Conservation (phyloP, 257 asterid genomes). For the Penstemon newberryi region DNA sequence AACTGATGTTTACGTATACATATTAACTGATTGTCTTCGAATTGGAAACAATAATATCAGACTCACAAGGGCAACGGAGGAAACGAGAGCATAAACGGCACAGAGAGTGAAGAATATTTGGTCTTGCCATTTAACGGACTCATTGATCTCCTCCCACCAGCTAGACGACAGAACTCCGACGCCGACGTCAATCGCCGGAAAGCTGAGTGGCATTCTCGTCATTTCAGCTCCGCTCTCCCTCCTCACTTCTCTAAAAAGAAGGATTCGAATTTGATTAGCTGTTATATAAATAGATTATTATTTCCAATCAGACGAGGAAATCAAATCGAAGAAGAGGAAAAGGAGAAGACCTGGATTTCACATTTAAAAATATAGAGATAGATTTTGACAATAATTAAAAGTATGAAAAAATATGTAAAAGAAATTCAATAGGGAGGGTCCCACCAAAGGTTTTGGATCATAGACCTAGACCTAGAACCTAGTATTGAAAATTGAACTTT, state of each 20-base stretch:
- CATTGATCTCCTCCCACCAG: constrained; percentile 95
- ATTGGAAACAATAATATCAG: background rate
- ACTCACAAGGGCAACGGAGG: constrained; percentile 78
- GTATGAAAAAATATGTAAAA: too few relatives aligned
- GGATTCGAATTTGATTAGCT: constrained; percentile 42
- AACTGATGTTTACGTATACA: background rate
- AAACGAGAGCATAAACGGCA: constrained; percentile 74
- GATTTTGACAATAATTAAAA: too few relatives aligned
- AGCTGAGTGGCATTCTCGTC: constrained; percentile 49
- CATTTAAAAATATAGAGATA: background rate
- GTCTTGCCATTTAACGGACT: constrained; percentile 83
- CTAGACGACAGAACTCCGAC: constrained; percentile 32
- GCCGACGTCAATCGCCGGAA: constrained; percentile 45
- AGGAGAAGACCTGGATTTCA: constrained; percentile 13
- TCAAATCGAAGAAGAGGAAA: constrained; percentile 22
- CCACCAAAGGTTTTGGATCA: too few relatives aligned
- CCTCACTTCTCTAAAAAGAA: constrained; percentile 23
- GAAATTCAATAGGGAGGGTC: too few relatives aligned
- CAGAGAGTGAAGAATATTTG: constrained; percentile 84
- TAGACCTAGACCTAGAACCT: too few relatives aligned
- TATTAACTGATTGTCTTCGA: background rate
- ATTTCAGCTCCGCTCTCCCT: constrained; percentile 33
- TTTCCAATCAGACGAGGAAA: constrained; percentile 31
- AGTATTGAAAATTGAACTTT: too few relatives aligned
- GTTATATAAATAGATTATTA: constrained; percentile 21